A percentile compares a stretch with the other conserved stretches of the same genome.
Conservation (phyloP, 306 rosid species). For the Canavalia ensiformis region DNA sequence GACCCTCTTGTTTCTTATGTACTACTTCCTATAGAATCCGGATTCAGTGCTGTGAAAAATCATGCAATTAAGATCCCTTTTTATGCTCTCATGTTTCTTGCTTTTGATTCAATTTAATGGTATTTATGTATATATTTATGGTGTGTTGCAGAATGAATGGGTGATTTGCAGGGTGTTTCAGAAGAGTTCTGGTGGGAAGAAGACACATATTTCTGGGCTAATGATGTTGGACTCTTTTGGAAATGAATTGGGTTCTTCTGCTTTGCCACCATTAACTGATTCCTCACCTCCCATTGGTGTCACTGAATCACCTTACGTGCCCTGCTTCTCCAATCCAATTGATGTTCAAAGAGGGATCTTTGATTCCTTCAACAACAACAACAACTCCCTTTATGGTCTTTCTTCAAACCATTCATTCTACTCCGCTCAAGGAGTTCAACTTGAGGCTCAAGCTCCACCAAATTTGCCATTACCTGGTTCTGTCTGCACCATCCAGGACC, state of each 20-base stretch:
- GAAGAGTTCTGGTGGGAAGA: slow-evolving; percentile 73
- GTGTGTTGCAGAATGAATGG: slow-evolving; percentile 80
- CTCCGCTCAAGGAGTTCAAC: slow-evolving; percentile 46
- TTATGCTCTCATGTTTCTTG: neutral
- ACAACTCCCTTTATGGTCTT: slow-evolving; percentile 47
- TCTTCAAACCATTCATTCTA: slow-evolving; percentile 40
- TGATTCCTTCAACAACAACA: slow-evolving; percentile 48
- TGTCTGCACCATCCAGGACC: slow-evolving; percentile 54
- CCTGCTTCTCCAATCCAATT: slow-evolving; percentile 98
- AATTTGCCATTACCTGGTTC: slow-evolving; percentile 48
- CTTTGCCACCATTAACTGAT: slow-evolving; percentile 72
- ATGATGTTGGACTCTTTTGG: slow-evolving; percentile 52
- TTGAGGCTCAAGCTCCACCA: slow-evolving; percentile 41
- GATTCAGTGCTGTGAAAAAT: too few species aligned
- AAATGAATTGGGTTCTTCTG: slow-evolving; percentile 60
- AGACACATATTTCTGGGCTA: slow-evolving; percentile 61
- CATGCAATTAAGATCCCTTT: neutral
- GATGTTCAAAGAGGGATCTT: slow-evolving; percentile 56
- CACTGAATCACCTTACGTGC: slow-evolving; percentile 72
- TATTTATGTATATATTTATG: neutral
- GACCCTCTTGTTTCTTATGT: neutral
- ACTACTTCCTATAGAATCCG: neutral
- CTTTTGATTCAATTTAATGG: neutral
- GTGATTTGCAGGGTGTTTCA: slow-evolving; percentile 86
- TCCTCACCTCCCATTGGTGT: slow-evolving; percentile 57